These are phyloP conservation scores for Stevia rebaudiana DNA, from an alignment of 140 eudicot genomes.

Conservation along the genomic window DNA sequence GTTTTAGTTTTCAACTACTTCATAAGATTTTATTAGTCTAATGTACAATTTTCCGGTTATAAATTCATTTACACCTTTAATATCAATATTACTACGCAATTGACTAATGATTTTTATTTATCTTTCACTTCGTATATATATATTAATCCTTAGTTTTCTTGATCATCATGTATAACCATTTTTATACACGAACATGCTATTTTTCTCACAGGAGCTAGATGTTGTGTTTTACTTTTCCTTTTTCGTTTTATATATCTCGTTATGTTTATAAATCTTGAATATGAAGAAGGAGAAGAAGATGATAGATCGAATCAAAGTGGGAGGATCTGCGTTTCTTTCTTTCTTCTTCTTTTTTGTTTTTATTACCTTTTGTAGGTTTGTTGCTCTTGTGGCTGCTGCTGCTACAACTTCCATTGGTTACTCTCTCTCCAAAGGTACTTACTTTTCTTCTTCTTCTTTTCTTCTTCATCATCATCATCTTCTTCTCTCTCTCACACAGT, in stretches of 20 bases:
- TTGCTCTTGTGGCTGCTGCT: constrained; percentile 43
- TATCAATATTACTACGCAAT: constrained; percentile 14
- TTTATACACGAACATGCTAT: constrained; percentile 15
- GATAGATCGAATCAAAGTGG: constrained; percentile 27
- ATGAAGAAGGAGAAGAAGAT: constrained; percentile 6
- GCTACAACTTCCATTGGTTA: constrained; percentile 32
- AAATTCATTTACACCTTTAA: constrained; percentile 34
- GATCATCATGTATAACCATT: constrained; percentile 21
- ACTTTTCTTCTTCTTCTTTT: constrained; percentile 7
- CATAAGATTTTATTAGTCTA: constrained; percentile 19
- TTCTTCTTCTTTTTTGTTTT: constrained; percentile 42
- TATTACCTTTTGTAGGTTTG: constrained; percentile 51
- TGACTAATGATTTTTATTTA: constrained; percentile 4
- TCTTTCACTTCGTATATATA: neutral
- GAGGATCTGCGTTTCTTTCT: constrained; percentile 27
- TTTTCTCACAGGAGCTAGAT: constrained; percentile 8
- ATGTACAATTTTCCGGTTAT: constrained; percentile 39
- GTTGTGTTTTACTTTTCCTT: constrained; percentile 11
- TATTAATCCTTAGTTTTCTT: constrained; percentile 2
- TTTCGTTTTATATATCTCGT: constrained; percentile 14
- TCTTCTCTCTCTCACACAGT: neutral
- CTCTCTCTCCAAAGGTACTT: constrained; percentile 23
- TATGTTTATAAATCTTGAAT: neutral
- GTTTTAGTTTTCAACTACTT: constrained; percentile 29
- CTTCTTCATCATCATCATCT: constrained; percentile 17